A percentile compares a stretch with the other conserved stretches of the same genome.
phyloP scores from a whole-genome alignment of 73 alveolate species.

The Effrenium voratum region DNA sequence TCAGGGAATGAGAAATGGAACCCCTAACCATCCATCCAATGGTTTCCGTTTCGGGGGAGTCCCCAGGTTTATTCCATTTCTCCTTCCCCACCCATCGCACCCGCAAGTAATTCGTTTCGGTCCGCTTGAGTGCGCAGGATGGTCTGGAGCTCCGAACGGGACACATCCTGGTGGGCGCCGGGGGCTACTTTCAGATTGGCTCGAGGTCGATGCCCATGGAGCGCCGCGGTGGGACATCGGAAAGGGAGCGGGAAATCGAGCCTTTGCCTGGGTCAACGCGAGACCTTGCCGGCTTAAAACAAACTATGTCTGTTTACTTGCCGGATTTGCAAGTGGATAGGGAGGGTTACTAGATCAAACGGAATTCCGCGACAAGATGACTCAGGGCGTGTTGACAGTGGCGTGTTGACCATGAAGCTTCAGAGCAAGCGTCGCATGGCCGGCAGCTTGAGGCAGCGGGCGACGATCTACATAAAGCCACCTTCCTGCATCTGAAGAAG shows the following conservation, averaged over 20 bases:
- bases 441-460: conserved; percentile 45
- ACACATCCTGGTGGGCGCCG: conserved; percentile 87
- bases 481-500: neutral
- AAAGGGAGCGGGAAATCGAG: no score
- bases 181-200: conserved; percentile 89
- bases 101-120: no score
- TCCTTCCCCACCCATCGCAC: neutral
- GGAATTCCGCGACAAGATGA: no score
- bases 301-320: neutral
- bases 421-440: no score
- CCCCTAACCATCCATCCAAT: neutral
- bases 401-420: no score
- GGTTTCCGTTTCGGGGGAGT: neutral
- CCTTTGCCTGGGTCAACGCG: no score
- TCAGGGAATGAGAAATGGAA: neutral
- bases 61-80: neutral
- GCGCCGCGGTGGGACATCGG: conserved; percentile 7
- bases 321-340: no score
- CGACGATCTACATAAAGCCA: conserved; percentile 70
- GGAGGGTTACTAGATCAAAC: no score
- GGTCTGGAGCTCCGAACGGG: conserved; percentile 60
- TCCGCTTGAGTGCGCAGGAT: neutral
- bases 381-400: no score
- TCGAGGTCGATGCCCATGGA: conserved; percentile 71
- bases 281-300: no score